These are phyloP conservation scores for Aspergillus incahuasiensis DNA, from an alignment of 495 filamentous ascomycete species.

Conservation along the genomic window DNA sequence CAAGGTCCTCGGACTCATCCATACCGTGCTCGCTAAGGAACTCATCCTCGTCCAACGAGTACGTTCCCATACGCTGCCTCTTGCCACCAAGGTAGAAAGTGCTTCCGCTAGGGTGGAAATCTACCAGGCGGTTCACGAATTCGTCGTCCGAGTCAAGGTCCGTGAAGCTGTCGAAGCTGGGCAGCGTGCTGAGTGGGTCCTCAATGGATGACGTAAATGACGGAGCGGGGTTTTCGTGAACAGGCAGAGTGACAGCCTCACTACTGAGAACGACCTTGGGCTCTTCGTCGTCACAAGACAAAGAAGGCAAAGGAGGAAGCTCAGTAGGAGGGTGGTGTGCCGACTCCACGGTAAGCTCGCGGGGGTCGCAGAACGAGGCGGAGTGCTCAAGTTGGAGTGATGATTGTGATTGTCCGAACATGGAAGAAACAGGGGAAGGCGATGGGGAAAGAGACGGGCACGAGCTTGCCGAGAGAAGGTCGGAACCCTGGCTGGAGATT, in stretches of 20 bases:
- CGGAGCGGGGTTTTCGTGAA: slow-evolving; percentile 45
- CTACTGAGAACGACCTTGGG: slow-evolving; percentile 69
- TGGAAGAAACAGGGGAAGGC: slow-evolving; percentile 61
- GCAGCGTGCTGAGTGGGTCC: slow-evolving; percentile 57
- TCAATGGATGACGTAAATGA: slow-evolving; percentile 45
- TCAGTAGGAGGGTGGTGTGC: slow-evolving; percentile 53
- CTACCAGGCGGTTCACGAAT: slow-evolving; percentile 71
- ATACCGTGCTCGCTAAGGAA: slow-evolving; percentile 72
- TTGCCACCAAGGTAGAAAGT: slow-evolving; percentile 66
- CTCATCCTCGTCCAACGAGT: slow-evolving; percentile 66
- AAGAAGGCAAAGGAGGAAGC: slow-evolving; percentile 63
- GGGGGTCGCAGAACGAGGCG: slow-evolving; percentile 78
- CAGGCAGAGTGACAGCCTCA: slow-evolving; percentile 53
- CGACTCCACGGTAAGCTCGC: slow-evolving; percentile 77
- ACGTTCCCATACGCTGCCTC: slow-evolving; percentile 66
- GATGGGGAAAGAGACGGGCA: slow-evolving; percentile 82
- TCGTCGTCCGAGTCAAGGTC: slow-evolving; percentile 94
- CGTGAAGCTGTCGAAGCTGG: slow-evolving; percentile 77
- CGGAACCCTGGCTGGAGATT: slow-evolving; percentile 58
- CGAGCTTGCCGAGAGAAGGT: slow-evolving; percentile 64
- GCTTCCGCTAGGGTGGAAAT: slow-evolving; percentile 56
- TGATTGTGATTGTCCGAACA: slow-evolving; percentile 60
- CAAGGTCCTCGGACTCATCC: slow-evolving; percentile 68
- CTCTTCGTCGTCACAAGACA: slow-evolving; percentile 69
- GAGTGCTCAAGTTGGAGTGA: slow-evolving; percentile 36